Evolutionary conservation across 1,284 basidiomycete genomes (phyloP).

Genomic region (Tilletiaria anomala): DNA sequence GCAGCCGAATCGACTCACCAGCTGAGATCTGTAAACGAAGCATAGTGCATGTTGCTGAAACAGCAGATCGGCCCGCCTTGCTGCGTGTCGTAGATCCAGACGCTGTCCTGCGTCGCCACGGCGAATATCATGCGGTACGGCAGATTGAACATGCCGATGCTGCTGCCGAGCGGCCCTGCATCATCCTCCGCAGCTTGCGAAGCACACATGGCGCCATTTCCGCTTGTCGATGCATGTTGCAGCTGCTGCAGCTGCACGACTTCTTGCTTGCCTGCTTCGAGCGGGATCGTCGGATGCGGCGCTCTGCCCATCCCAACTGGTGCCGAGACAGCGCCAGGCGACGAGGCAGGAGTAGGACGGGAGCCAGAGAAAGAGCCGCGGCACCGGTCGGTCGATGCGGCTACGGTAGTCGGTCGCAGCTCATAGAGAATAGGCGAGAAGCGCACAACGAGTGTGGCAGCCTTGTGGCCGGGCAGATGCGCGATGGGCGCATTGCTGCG

Average conservation of each 20-base stretch:
- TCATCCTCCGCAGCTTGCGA: not conserved
- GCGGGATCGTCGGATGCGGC: slow-evolving; percentile 45
- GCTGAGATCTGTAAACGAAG: slow-evolving; percentile 88
- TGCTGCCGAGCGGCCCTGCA: not conserved
- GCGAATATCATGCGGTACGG: slow-evolving; percentile 92
- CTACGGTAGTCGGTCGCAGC: slow-evolving; percentile 49
- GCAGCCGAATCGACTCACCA: no score
- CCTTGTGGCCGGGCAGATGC: slow-evolving; percentile 88
- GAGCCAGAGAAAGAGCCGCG: no score
- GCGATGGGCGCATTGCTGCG: slow-evolving; percentile 63
- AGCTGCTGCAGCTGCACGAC: slow-evolving; percentile 41
- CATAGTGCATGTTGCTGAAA: slow-evolving; percentile 88
- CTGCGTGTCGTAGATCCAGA: slow-evolving; percentile 92
- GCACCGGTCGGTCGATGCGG: no score
- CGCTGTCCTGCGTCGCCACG: slow-evolving; percentile 88
- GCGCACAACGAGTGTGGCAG: slow-evolving; percentile 77
- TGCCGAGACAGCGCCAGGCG: not conserved
- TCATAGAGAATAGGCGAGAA: slow-evolving; percentile 91
- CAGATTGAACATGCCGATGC: slow-evolving; percentile 55
- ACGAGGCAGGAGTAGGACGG: no score
- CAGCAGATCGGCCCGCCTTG: slow-evolving; percentile 83
- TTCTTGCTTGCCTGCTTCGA: slow-evolving; percentile 55
- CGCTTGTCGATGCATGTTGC: not conserved
- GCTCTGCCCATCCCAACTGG: slow-evolving; percentile 9
- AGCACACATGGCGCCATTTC: no score